Evolutionary conservation across 495 filamentous ascomycete species (phyloP).

Genomic region (Penicillium lagena): DNA sequence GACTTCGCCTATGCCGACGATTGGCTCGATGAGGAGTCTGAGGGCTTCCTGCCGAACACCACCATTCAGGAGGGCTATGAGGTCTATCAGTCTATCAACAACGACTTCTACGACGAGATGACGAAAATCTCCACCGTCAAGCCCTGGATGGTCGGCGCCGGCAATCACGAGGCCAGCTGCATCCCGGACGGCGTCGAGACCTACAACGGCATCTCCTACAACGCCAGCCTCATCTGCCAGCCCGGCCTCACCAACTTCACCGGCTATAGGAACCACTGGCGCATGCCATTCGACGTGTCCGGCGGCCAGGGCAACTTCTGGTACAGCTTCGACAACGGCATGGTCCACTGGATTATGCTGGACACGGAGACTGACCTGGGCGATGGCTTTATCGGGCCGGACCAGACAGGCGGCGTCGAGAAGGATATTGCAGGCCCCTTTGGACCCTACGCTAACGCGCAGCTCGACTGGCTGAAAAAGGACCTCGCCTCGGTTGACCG

Average conservation of each 20-base stretch:
- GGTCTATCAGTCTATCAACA: slow-evolving; percentile 34
- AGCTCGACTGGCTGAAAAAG: slow-evolving; percentile 40
- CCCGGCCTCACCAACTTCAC: slow-evolving; percentile 1
- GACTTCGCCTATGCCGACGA: slow-evolving; percentile 41
- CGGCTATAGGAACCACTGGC: not conserved
- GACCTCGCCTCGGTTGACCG: slow-evolving; percentile 43
- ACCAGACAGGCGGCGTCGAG: slow-evolving; percentile 30
- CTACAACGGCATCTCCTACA: too few relatives aligned
- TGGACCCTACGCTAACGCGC: slow-evolving; percentile 24
- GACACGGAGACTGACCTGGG: slow-evolving; percentile 43
- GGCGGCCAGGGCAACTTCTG: slow-evolving; percentile 37
- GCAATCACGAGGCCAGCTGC: slow-evolving; percentile 41
- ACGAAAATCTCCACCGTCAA: slow-evolving; percentile 16
- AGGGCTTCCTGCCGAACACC: slow-evolving; percentile 29
- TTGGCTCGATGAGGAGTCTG: too few relatives aligned
- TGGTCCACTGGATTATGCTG: slow-evolving; percentile 43
- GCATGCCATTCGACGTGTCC: slow-evolving; percentile 29
- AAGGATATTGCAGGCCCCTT: slow-evolving; percentile 37
- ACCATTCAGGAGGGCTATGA: slow-evolving; percentile 15
- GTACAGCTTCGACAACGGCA: slow-evolving; percentile 52
- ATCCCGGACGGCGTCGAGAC: too few relatives aligned
- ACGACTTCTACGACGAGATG: slow-evolving; percentile 37
- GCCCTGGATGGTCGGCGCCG: slow-evolving; percentile 38
- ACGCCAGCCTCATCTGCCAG: too few relatives aligned
- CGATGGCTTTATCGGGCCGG: slow-evolving; percentile 38